These are phyloP conservation scores for Fraxinus ornus DNA, from an alignment of 305 asterid genomes.

Conservation along the genomic window DNA sequence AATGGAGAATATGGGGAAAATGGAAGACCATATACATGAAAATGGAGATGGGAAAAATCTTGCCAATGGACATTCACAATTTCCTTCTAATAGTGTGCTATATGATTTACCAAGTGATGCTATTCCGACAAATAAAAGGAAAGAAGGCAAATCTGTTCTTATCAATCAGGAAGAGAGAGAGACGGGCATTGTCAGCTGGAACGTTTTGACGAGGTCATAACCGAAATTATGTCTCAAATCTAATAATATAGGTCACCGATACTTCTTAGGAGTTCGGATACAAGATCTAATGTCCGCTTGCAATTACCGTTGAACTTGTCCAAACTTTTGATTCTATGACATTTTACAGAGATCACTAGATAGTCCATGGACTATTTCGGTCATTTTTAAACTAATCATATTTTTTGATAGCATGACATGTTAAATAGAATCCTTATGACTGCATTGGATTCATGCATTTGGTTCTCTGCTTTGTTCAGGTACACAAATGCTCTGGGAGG, in stretches of 20 bases:
- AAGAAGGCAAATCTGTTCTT: conserved; percentile 74
- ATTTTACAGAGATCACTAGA: background rate
- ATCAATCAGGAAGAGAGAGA: conserved; percentile 95
- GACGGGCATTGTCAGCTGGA: conserved; percentile 88
- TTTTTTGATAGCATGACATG: conserved; percentile 2
- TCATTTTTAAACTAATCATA: background rate
- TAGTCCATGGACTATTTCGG: background rate
- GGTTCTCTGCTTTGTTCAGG: conserved; percentile 34
- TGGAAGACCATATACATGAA: conserved; percentile 61
- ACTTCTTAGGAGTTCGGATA: background rate
- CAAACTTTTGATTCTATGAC: background rate
- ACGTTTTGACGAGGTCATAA: conserved; percentile 68
- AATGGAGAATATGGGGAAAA: conserved; percentile 93
- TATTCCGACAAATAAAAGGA: conserved; percentile 36
- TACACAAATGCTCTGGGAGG: conserved; percentile 63
- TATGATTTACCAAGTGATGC: conserved; percentile 45
- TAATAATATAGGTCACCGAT: background rate
- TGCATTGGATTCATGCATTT: conserved; percentile 21
- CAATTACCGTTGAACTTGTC: background rate
- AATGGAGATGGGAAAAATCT: conserved; percentile 37
- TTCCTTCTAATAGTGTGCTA: conserved; percentile 28
- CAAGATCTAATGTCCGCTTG: background rate
- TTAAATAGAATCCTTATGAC: conserved; percentile 5
- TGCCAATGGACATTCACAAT: conserved; percentile 32
- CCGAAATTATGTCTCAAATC: conserved; percentile 9